phyloP scores from a whole-genome alignment of 2,329 filamentous ascomycete genomes.

The Fusarium succisae region DNA sequence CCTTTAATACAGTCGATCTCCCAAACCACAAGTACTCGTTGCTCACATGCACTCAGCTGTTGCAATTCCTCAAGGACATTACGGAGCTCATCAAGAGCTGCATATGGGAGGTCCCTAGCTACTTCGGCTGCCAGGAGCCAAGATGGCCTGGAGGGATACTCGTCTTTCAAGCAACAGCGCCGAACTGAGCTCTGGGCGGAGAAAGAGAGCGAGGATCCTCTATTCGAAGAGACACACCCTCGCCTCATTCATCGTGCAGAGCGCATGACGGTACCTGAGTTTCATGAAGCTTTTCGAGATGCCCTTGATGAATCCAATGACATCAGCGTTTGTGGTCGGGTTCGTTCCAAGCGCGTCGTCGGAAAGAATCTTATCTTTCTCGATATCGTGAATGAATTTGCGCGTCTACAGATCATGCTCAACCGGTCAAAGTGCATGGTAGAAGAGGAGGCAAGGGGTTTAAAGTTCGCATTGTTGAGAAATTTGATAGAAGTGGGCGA shows the following conservation, averaged over 20 bases:
- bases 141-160: slow-evolving; percentile 40
- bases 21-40: slow-evolving; percentile 19
- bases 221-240: slow-evolving; percentile 50
- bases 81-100: slow-evolving; percentile 7
- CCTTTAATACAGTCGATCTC: slow-evolving; percentile 35
- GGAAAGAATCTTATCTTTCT: slow-evolving; percentile 87
- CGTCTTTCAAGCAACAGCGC: slow-evolving; percentile 51
- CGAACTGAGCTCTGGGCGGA: slow-evolving; percentile 46
- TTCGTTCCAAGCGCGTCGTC: slow-evolving; percentile 74
- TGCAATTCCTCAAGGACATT: slow-evolving; percentile 17
- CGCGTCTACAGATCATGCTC: slow-evolving; percentile 79
- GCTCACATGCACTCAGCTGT: slow-evolving; percentile 8
- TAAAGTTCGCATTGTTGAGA: slow-evolving; percentile 67
- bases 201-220: slow-evolving; percentile 47
- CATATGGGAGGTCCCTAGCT: slow-evolving; percentile 31
- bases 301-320: slow-evolving; percentile 39
- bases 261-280: slow-evolving; percentile 48
- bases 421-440: slow-evolving; percentile 65
- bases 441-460: slow-evolving; percentile 47
- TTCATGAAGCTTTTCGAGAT: slow-evolving; percentile 45
- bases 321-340: slow-evolving; percentile 66
- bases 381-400: slow-evolving; percentile 78
- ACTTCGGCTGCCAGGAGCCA: slow-evolving; percentile 32
- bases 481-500: slow-evolving; percentile 82
- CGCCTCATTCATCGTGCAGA: slow-evolving; percentile 43